Percentiles rank a stretch among this genome's conserved stretches.
These are phyloP conservation scores for Apiotrichum mycotoxinovorans DNA, from an alignment of 1,284 basidiomycete genomes.

Conservation along the genomic window DNA sequence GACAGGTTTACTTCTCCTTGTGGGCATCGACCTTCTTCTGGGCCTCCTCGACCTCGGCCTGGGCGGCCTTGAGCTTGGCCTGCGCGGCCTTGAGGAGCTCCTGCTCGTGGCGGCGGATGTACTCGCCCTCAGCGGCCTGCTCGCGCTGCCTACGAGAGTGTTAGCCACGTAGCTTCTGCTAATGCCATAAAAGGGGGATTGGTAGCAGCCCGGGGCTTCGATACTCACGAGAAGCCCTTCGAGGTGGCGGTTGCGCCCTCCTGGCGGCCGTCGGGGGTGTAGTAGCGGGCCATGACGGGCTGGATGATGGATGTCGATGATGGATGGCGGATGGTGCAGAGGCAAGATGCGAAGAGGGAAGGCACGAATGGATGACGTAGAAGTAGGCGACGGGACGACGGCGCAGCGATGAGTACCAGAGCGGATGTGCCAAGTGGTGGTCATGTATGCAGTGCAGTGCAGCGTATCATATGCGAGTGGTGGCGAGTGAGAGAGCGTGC, in stretches of 20 bases:
- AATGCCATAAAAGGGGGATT: neutral
- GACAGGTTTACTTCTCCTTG: conserved; percentile 1
- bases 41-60: conserved; percentile 32
- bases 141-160: conserved; percentile 33
- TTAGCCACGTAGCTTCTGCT: neutral
- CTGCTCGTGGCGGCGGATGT: conserved; percentile 38
- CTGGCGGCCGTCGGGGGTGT: conserved; percentile 34
- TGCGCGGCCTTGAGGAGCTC: conserved; percentile 33
- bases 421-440: too few species aligned
- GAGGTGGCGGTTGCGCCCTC: conserved; percentile 44
- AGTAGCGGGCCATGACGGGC: conserved; percentile 35
- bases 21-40: conserved; percentile 3
- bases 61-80: conserved; percentile 31
- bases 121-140: conserved; percentile 47
- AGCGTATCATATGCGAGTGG: too few species aligned
- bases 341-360: neutral
- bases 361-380: neutral
- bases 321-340: neutral
- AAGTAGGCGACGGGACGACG: neutral
- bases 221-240: conserved; percentile 42
- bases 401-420: neutral
- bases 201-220: too few species aligned
- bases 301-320: conserved; percentile 7
- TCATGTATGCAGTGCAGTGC: neutral
- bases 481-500: neutral